A percentile compares a stretch with the other conserved stretches of the same genome.
These are phyloP conservation scores for Sphaerosporella brunnea DNA, from an alignment of 495 filamentous ascomycete genomes.

Conservation along the genomic window DNA sequence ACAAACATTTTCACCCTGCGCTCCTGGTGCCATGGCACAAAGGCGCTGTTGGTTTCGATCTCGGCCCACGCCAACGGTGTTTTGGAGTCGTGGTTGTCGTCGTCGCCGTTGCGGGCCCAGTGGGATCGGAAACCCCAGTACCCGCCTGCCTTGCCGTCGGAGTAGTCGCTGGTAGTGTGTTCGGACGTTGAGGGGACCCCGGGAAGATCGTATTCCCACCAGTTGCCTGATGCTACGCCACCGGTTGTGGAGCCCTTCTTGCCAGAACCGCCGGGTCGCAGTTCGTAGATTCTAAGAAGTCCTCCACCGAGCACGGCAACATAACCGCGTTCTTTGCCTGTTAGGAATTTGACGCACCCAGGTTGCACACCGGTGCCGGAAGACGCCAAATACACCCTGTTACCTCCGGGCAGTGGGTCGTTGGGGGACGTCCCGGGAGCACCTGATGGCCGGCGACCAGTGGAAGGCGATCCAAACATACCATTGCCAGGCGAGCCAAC, in stretches of 20 bases:
- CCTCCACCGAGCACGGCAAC: conserved; percentile 42
- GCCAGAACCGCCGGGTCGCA: conserved; percentile 33
- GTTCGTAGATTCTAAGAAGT: conserved; percentile 48
- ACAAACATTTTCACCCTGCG: conserved; percentile 53
- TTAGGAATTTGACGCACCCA: conserved; percentile 41
- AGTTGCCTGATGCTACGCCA: conserved; percentile 37
- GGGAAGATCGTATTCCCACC: conserved; percentile 48
- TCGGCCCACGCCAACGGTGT: conserved; percentile 56
- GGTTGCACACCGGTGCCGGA: conserved; percentile 30
- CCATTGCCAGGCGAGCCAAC: conserved; percentile 30
- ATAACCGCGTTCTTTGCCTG: conserved; percentile 34
- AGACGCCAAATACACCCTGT: conserved; percentile 55
- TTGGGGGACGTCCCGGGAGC: conserved; percentile 32
- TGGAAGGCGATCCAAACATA: conserved; percentile 14
- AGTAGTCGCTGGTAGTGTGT: neutral
- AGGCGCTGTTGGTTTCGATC: conserved; percentile 80
- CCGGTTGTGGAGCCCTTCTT: conserved; percentile 26
- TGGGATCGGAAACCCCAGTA: conserved; percentile 11
- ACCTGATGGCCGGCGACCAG: neutral
- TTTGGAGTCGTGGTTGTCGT: neutral
- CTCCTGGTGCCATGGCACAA: conserved; percentile 82
- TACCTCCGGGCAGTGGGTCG: conserved; percentile 67
- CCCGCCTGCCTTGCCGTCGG: conserved; percentile 19
- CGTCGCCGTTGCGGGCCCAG: conserved; percentile 8
- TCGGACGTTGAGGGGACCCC: conserved; percentile 32